phyloP scores from a whole-genome alignment of 75 land plant genomes.

The Selaginella tamariscina region DNA sequence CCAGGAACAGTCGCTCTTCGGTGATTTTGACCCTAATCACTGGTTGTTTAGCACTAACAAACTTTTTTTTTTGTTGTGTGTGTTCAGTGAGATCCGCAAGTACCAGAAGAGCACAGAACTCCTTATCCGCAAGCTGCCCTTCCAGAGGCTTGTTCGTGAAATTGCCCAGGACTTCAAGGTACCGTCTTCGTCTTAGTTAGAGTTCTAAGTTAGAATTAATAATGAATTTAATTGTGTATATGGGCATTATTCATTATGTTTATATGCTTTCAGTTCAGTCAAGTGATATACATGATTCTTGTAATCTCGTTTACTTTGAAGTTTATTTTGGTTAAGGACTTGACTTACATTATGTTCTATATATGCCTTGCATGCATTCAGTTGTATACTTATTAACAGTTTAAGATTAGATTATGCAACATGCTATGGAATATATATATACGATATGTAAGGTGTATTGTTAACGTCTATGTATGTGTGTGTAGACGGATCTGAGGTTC shows the following conservation, averaged over 20 bases:
- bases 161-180: slow-evolving; percentile 1
- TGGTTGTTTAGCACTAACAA: neutral
- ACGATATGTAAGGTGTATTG: no score
- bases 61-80: neutral
- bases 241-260: no score
- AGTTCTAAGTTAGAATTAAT: no score
- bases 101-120: neutral
- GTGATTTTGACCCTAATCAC: slow-evolving; percentile 1
- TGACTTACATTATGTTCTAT: no score
- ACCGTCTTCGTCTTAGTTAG: neutral
- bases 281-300: no score
- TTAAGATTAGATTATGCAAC: no score
- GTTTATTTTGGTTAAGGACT: neutral
- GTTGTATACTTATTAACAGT: no score
- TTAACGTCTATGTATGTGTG: no score
- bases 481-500: neutral
- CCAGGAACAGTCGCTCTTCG: slow-evolving; percentile 73
- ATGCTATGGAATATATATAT: no score
- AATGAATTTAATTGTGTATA: no score
- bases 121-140: neutral
- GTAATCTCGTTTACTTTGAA: neutral
- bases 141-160: slow-evolving; percentile 1
- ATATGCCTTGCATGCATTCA: no score
- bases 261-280: no score
- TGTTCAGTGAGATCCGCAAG: neutral